Evolutionary conservation across 2,329 filamentous ascomycete genomes (phyloP), one percentile per base, ranked within the genome.

Genomic region (Talaromyces funiculosus): DNA sequence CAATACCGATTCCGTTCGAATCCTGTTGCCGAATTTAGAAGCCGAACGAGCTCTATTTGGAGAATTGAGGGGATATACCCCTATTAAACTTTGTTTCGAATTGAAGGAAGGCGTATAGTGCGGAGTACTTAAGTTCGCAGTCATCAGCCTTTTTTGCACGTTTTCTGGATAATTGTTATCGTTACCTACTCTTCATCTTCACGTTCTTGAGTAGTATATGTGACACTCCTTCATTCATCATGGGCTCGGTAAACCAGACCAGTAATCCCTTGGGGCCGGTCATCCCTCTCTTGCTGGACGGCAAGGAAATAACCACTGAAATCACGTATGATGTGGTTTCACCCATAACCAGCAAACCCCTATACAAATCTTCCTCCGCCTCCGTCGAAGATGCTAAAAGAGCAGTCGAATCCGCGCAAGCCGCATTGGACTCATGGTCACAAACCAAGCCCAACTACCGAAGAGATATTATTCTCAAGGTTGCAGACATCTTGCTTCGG

Each of bases 241-340:
- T 51, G 47, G 47, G n/a, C n/a, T 51, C 47, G 9, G 20, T 51
- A 22, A 51, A 35, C 8, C 0, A 14, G 7, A 4, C 51, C 20
- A 54, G 16, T 5, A 26, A 24, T 14, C 38, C 26, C 3, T 24
- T 57, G 18, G 54, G 38, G 1, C 54, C 38, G n/a, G 26, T 43
- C 6, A 57, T 60, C 10, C 58, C 58, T 14, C 53, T 60, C 18
- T 18, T 53, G 22, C 24, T 60, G n/a, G 35, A 60, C 20, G 58
- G 58, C 8, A 47, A 56, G 20, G 31, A 54, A 20, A 37, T 53
- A 9, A 45, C 6, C 4, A 35, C 43, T 4, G 33, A 47, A 9
- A 18, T 31, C 24, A 45, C 53, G 1, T 56, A 38, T 3, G 58
- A 47, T 29, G 33, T 56, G 8, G 24, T 60, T 16, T 60, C 58